A percentile compares a stretch with the other conserved stretches of the same genome.
Evolutionary conservation across 306 rosid genomes (phyloP).

Genomic region (Mucuna pruriens): DNA sequence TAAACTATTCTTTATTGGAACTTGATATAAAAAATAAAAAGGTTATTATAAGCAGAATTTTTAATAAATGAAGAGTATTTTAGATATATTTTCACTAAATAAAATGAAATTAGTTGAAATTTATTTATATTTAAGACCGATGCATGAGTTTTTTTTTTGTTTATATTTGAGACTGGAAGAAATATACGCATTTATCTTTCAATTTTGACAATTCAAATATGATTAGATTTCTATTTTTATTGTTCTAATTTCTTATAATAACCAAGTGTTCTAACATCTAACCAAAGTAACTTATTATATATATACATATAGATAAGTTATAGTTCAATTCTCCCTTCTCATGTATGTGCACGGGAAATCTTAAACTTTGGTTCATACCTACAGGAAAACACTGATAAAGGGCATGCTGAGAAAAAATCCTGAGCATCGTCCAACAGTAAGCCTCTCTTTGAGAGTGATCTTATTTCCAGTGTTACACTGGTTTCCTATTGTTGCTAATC

Average conservation of each 20-base stretch:
- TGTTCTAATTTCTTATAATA: neutral
- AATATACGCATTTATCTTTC: too few species aligned
- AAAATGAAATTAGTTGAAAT: too few species aligned
- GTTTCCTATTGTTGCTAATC: constrained; percentile 20
- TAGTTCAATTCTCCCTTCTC: neutral
- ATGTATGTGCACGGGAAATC: constrained; percentile 23
- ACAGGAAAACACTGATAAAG: constrained; percentile 92
- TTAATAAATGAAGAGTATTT: too few species aligned
- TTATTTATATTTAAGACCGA: too few species aligned
- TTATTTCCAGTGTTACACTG: constrained; percentile 13
- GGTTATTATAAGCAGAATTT: too few species aligned
- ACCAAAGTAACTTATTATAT: too few species aligned
- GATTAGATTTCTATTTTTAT: neutral
- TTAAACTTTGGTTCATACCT: constrained; percentile 29
- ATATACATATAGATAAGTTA: neutral
- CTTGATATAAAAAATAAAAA: too few species aligned
- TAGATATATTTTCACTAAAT: too few species aligned
- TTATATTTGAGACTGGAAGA: too few species aligned
- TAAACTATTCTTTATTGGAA: too few species aligned
- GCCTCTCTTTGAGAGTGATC: constrained; percentile 37
- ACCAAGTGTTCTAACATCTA: neutral
- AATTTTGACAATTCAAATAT: neutral
- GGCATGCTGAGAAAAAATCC: constrained; percentile 96
- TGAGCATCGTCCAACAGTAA: constrained; percentile 89
- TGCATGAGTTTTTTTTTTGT: too few species aligned